Conservation (phyloP, 2,329 filamentous ascomycete species). For the Ophiocordyceps camponoti-leonardi region DNA sequence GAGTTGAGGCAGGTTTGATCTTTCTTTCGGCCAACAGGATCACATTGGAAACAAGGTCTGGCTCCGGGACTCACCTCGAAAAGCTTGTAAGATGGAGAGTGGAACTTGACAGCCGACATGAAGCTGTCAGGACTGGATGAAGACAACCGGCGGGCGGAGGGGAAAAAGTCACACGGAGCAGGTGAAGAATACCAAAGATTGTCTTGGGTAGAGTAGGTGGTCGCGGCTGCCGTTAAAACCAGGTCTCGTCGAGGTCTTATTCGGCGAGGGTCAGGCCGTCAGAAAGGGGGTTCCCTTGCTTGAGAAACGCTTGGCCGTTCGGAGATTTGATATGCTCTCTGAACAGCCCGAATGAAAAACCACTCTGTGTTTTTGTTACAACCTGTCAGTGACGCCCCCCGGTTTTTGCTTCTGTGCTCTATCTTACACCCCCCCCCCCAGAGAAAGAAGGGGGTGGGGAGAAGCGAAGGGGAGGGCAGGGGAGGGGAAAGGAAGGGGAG, state of each 20-base stretch:
- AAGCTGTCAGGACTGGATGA: slow-evolving; percentile 24
- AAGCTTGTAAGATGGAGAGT: slow-evolving; percentile 37
- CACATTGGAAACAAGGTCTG: slow-evolving; percentile 13
- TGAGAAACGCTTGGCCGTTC: slow-evolving; percentile 12
- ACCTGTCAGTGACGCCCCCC: slow-evolving; percentile 2
- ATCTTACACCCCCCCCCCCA: neutral
- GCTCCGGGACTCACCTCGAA: slow-evolving; percentile 36
- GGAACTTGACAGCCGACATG: slow-evolving; percentile 42
- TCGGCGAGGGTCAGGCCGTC: slow-evolving; percentile 11
- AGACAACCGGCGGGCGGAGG: slow-evolving; percentile 9
- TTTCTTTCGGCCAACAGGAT: neutral
- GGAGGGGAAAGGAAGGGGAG: slow-evolving; percentile 6
- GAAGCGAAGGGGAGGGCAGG: slow-evolving; percentile 3
- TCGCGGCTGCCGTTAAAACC: slow-evolving; percentile 15
- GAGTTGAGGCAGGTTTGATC: neutral
- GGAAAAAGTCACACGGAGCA: slow-evolving; percentile 15
- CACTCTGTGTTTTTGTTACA: neutral
- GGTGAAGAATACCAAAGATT: slow-evolving; percentile 18
- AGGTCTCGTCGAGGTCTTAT: slow-evolving; percentile 22
- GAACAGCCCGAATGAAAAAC: neutral
- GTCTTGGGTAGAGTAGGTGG: slow-evolving; percentile 19
- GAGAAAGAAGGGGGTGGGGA: neutral
- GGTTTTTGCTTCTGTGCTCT: slow-evolving; percentile 16
- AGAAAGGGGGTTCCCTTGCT: slow-evolving; percentile 12
- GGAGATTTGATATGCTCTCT: slow-evolving; percentile 20